Base-by-base conservation (phyloP, 345 rosid genomes). In the Eucalyptus sp. region DNA sequence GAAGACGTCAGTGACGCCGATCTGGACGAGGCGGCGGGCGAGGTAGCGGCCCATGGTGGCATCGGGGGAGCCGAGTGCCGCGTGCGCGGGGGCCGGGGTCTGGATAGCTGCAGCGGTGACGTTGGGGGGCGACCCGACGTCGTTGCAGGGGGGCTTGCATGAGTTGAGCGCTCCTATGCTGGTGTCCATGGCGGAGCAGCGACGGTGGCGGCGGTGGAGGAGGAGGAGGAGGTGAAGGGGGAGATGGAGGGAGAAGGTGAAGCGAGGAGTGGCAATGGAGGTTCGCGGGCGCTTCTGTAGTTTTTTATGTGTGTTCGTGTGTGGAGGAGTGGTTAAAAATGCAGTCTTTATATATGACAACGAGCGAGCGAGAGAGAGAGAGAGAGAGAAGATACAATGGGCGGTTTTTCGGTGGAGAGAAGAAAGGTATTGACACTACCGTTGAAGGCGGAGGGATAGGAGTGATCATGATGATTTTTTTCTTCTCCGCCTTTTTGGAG, bases 41-140 rank as follows among this genome's bases (percentile, higher is more conserved):
- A 94, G 46, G 95, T 94, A 98, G 91, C 94, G 94, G 37, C 97
- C 96, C 54, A 93, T 89, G 27, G 95, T 95, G 52, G 95, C 88
- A 31, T 95, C 94, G 24, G 92, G 48, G 20, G 94, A 66, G 89
- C 66, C 81, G 92, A 90, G 18, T 13, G 90, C 49, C 46, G 51
- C 81, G 29, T 1, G 12, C 29, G 2, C 6, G 5, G 92, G 17
- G 71, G 87, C 86, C 14, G 93, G 60, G 88, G 7, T 24, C 58
- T 92, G 95, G 89, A 94, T 88, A 58, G 94, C 56, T 10, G 92
- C 33, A n/a, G 93, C 94, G 88, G 90, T 11, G 44, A 89, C 93
- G 60, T 90, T 94, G 3, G 96, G 86, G 1, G 93, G 89, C 52
- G 87, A 13, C 49, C 93, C 92, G 87, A 96, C 22, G 92, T 93